Evolutionary conservation across 208 protist genomes (phyloP).

Genomic region (Trypanosoma boissoni): DNA sequence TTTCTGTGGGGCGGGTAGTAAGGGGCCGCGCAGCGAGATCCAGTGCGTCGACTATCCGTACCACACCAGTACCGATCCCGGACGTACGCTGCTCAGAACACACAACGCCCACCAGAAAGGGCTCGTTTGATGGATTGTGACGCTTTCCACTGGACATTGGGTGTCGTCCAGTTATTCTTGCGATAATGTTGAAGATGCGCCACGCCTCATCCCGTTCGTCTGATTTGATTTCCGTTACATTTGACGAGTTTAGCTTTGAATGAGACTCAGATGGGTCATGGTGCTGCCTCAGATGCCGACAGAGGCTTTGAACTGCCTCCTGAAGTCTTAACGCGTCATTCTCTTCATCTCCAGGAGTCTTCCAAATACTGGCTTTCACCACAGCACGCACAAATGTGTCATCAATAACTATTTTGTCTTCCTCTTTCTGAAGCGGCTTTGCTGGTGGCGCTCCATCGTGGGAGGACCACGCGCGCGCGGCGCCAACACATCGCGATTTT

Average conservation of each 20-base stretch:
- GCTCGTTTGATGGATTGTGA: background rate
- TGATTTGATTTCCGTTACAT: background rate
- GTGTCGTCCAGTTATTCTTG: background rate
- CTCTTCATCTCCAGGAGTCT: background rate
- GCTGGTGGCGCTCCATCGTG: background rate
- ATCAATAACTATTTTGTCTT: slow-evolving; percentile 5
- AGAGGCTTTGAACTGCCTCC: background rate
- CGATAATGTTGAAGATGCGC: slow-evolving; percentile 2
- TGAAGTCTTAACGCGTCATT: background rate
- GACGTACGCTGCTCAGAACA: slow-evolving; percentile 6
- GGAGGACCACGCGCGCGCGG: background rate
- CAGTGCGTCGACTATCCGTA: no score
- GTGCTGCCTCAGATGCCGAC: background rate
- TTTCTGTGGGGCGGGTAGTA: background rate
- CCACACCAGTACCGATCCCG: no score
- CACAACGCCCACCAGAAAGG: slow-evolving; percentile 16
- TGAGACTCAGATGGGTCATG: background rate
- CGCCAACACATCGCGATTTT: background rate
- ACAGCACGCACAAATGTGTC: slow-evolving; percentile 12
- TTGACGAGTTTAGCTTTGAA: background rate
- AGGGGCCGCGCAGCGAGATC: no score
- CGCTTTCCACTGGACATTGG: background rate
- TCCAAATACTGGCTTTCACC: slow-evolving; percentile 13
- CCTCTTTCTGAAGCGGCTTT: background rate
- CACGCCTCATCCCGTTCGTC: slow-evolving; percentile 6